Conservation (phyloP, 768 basidiomycete species). For the Leucogyrophana mollusca region DNA sequence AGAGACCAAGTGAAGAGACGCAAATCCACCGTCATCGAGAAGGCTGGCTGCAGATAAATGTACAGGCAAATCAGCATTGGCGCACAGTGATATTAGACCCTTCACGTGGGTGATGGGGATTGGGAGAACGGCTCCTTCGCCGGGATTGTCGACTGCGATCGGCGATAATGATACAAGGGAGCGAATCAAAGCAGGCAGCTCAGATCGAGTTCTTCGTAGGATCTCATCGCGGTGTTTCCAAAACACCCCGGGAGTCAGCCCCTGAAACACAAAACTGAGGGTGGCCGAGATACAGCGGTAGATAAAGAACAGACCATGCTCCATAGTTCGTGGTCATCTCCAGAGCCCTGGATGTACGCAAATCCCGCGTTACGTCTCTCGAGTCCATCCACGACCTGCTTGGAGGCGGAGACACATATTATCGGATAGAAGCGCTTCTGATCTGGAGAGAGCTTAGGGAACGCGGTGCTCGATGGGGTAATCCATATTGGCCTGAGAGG, state of each 20-base stretch:
- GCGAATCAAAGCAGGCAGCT: conserved; percentile 40
- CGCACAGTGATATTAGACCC: conserved; percentile 42
- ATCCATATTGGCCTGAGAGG: conserved; percentile 90
- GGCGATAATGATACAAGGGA: conserved; percentile 10
- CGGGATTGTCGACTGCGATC: not conserved
- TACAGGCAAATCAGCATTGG: conserved; percentile 28
- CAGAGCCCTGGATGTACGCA: conserved; percentile 89
- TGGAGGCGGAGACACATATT: conserved; percentile 86
- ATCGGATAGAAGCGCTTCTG: conserved; percentile 57
- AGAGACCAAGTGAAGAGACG: conserved; percentile 16
- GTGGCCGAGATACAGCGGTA: no score
- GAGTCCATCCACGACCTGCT: conserved; percentile 55
- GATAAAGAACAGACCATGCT: conserved; percentile 50
- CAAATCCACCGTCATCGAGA: conserved; percentile 3
- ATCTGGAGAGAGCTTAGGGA: conserved; percentile 39
- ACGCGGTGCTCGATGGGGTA: conserved; percentile 62
- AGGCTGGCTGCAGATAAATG: not conserved
- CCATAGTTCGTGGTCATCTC: conserved; percentile 95
- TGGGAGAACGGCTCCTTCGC: not conserved
- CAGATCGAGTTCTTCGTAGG: conserved; percentile 43
- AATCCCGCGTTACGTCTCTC: conserved; percentile 66
- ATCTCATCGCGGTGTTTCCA: conserved; percentile 59
- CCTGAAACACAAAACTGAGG: conserved; percentile 39
- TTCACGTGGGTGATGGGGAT: conserved; percentile 25
- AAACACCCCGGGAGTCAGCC: conserved; percentile 71